These are phyloP conservation scores for Podosphaera leucotricha DNA, from an alignment of 2,329 filamentous ascomycete species.

Conservation along the genomic window DNA sequence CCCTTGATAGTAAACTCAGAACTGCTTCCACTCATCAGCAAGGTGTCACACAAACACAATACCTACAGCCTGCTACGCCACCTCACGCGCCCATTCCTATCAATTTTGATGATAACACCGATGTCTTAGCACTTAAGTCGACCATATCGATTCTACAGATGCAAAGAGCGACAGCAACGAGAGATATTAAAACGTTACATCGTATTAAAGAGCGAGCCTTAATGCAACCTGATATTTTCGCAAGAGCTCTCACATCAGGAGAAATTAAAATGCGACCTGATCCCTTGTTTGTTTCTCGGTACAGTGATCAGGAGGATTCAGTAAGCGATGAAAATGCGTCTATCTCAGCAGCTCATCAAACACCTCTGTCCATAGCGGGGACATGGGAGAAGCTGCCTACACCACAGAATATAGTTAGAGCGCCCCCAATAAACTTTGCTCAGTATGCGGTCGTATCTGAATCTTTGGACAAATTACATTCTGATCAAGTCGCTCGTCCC, in stretches of 20 bases:
- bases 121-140: slow-evolving; percentile 66
- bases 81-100: slow-evolving; percentile 24
- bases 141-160: slow-evolving; percentile 73
- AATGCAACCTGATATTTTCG: slow-evolving; percentile 47
- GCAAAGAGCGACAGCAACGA: slow-evolving; percentile 54
- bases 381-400: slow-evolving; percentile 44
- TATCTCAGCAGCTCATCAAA: neutral
- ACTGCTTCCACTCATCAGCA: slow-evolving; percentile 6
- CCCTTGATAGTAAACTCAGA: slow-evolving; percentile 6
- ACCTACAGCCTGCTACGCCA: slow-evolving; percentile 19
- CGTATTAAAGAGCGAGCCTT: slow-evolving; percentile 47
- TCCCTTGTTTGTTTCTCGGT: slow-evolving; percentile 10
- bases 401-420: slow-evolving; percentile 62
- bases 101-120: slow-evolving; percentile 45
- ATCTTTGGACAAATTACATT: slow-evolving; percentile 62
- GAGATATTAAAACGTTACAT: slow-evolving; percentile 49
- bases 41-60: slow-evolving; percentile 23
- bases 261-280: slow-evolving; percentile 21
- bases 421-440: slow-evolving; percentile 80
- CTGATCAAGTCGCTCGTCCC: slow-evolving; percentile 50
- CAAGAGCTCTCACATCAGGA: slow-evolving; percentile 40
- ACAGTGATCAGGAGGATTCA: slow-evolving; percentile 15
- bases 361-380: slow-evolving; percentile 2
- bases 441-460: slow-evolving; percentile 83
- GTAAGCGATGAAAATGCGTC: slow-evolving; percentile 4